Base-by-base conservation (phyloP, 495 filamentous ascomycete species). In the Lindgomyces ingoldianus region DNA sequence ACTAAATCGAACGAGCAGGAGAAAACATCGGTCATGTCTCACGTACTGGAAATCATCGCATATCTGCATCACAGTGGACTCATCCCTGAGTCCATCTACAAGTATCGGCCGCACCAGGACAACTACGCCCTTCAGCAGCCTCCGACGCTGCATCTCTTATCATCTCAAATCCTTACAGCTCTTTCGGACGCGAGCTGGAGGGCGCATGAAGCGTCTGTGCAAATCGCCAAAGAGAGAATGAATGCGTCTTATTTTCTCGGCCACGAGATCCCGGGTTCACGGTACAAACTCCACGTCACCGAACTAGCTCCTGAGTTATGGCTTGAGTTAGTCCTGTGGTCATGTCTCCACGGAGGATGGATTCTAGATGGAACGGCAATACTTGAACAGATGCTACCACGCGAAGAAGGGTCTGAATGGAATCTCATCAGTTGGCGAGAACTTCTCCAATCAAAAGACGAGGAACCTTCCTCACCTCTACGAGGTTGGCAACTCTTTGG, bases 261-360 rank as follows among this genome's bases (percentile, higher is more conserved):
- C 30, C 72, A 83, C 44, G 79, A 82, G 14, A 78, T 83, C 11
- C 84, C 82, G 1, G 83, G 78, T 25, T 68, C 80, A 3, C 75
- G 78, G 18, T 80, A 80, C 65, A 81, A 80, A 41, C 74, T 83
- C 24, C 74, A 76, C 24, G 73, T 85, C n/a, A 75, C 77, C 50
- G 80, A 82, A 39, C 70, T 87, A 1, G 81, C 81, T 0, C 80
- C 81, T 19, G 83, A 86, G 58, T 75, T 88, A 21, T 89, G 86
- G 86, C 71, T 89, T 1, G 86, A 89, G 64, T 75, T 88, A 12
- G 78, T 88, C 47, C 76, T 89, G 8, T 89, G 85, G 86, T 83
- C 81, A 58, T 89, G 86, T 68, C 76, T 87, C 25, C 84, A 88
- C 67, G 82, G 85, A 60, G 82, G 82, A 4, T 84, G 83, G 75